Percentiles rank a stretch among this genome's conserved stretches.
phyloP scores from a whole-genome alignment of 768 basidiomycete species.

The Trametes meyenii region DNA sequence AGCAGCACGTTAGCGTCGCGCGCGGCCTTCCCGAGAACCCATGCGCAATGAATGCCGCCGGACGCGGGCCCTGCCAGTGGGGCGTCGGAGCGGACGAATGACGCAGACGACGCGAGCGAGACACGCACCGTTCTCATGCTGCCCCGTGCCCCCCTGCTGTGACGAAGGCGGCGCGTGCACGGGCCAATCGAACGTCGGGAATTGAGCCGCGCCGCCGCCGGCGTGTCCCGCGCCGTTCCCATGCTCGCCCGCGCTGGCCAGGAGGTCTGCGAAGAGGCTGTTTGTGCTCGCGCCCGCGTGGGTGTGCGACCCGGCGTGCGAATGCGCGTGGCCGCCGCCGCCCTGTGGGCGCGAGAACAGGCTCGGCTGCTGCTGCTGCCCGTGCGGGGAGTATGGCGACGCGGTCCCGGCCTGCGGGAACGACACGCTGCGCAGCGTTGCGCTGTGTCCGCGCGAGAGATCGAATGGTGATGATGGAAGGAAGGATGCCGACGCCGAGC shows the following conservation, averaged over 20 bases:
- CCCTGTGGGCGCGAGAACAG: constrained; percentile 6
- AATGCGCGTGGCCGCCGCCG: neutral
- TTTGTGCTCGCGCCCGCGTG: constrained; percentile 24
- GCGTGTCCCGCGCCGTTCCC: constrained; percentile 18
- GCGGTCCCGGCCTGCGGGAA: constrained; percentile 19
- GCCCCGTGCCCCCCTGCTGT: constrained; percentile 13
- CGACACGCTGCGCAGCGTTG: constrained; percentile 20
- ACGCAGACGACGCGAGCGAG: neutral
- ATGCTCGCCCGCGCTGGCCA: constrained; percentile 21
- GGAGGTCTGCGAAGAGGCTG: constrained; percentile 30
- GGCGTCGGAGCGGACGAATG: no score
- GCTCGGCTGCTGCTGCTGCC: constrained; percentile 22
- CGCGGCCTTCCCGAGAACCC: neutral
- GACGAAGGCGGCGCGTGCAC: constrained; percentile 19
- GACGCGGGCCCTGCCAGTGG: neutral
- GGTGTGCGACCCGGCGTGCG: constrained; percentile 6
- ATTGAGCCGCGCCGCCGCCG: constrained; percentile 3
- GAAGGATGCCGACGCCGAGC: constrained; percentile 13
- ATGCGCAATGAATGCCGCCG: neutral
- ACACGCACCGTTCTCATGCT: constrained; percentile 25
- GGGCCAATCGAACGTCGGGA: constrained; percentile 33
- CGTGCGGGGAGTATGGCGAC: constrained; percentile 21
- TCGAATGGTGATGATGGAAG: constrained; percentile 23
- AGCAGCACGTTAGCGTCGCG: neutral
- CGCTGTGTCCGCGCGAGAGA: constrained; percentile 11